phyloP scores from a whole-genome alignment of 2,329 filamentous ascomycete species.

The Neopestalotiopsis sp. region DNA sequence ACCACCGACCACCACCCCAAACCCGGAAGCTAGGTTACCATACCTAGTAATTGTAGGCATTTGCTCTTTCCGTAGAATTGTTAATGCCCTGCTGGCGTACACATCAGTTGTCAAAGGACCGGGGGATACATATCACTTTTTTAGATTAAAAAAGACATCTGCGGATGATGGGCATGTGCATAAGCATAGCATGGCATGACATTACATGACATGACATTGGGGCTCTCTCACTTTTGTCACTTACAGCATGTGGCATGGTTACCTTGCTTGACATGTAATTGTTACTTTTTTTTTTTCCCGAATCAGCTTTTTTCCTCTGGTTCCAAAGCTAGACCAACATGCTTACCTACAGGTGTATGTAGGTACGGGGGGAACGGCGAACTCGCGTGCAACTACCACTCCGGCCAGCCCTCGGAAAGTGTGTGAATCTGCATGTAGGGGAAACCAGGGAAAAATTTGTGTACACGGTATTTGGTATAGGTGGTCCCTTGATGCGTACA shows the following conservation, averaged over 20 bases:
- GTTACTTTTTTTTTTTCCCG: not conserved
- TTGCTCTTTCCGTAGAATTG: too few relatives aligned
- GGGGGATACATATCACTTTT: not conserved
- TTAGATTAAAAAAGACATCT: slow-evolving; percentile 13
- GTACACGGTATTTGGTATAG: not conserved
- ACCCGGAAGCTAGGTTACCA: slow-evolving; percentile 10
- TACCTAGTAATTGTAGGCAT: not conserved
- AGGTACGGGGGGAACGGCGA: not conserved
- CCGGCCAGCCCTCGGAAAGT: not conserved
- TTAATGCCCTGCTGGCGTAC: not conserved
- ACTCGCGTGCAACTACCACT: slow-evolving; percentile 1
- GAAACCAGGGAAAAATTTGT: not conserved
- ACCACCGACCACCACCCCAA: not conserved
- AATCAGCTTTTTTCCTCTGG: not conserved
- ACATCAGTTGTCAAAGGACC: not conserved
- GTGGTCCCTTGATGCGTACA: not conserved
- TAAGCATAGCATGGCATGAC: slow-evolving; percentile 19
- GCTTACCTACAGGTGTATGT: not conserved
- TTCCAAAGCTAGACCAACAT: not conserved
- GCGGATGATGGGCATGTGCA: slow-evolving; percentile 15
- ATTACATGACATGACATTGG: slow-evolving; percentile 20
- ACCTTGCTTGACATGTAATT: not conserved
- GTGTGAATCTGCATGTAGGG: not conserved
- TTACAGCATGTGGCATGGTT: slow-evolving; percentile 11
- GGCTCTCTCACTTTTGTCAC: slow-evolving; percentile 15